Percentiles rank a stretch among this genome's conserved stretches.
These are phyloP conservation scores for Sordariomycetes sp. DNA, from an alignment of 2,329 filamentous ascomycete genomes.

Conservation along the genomic window DNA sequence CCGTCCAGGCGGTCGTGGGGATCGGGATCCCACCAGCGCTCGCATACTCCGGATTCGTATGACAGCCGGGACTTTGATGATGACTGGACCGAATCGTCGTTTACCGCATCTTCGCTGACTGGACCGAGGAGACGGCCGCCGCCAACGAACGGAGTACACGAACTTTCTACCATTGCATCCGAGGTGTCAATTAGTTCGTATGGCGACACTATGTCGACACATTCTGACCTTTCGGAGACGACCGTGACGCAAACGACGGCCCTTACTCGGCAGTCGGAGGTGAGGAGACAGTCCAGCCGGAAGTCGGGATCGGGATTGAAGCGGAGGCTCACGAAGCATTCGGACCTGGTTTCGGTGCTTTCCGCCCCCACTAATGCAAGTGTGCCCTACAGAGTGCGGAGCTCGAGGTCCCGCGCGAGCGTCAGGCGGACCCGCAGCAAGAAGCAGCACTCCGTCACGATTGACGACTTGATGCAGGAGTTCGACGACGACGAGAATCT, in stretches of 20 bases:
- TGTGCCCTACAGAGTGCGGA: conserved; percentile 34
- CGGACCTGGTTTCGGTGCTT: conserved; percentile 85
- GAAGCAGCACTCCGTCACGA: conserved; percentile 49
- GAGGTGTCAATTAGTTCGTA: conserved; percentile 28
- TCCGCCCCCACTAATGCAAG: conserved; percentile 52
- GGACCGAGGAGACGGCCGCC: conserved; percentile 27
- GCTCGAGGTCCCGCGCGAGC: conserved; percentile 55
- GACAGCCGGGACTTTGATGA: conserved; percentile 8
- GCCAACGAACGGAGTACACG: conserved; percentile 40
- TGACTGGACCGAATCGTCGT: conserved; percentile 7
- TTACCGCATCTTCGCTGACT: not conserved
- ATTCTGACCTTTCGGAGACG: conserved; percentile 34
- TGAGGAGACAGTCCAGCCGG: conserved; percentile 23
- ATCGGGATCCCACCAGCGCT: conserved; percentile 4
- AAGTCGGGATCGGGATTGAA: conserved; percentile 34
- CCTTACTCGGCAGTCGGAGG: conserved; percentile 30
- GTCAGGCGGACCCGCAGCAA: conserved; percentile 58
- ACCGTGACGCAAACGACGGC: conserved; percentile 39
- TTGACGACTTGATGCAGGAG: conserved; percentile 66
- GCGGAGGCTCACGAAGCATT: conserved; percentile 76
- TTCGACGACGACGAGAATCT: conserved; percentile 73
- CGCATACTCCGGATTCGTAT: conserved; percentile 5
- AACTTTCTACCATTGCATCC: conserved; percentile 44
- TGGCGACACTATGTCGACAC: conserved; percentile 32
- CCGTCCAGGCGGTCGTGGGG: not conserved